Percentiles rank a stretch among this genome's conserved stretches.
These are phyloP conservation scores for Lignosus rhinocerotis DNA, from an alignment of 1,284 basidiomycete genomes.

Conservation along the genomic window DNA sequence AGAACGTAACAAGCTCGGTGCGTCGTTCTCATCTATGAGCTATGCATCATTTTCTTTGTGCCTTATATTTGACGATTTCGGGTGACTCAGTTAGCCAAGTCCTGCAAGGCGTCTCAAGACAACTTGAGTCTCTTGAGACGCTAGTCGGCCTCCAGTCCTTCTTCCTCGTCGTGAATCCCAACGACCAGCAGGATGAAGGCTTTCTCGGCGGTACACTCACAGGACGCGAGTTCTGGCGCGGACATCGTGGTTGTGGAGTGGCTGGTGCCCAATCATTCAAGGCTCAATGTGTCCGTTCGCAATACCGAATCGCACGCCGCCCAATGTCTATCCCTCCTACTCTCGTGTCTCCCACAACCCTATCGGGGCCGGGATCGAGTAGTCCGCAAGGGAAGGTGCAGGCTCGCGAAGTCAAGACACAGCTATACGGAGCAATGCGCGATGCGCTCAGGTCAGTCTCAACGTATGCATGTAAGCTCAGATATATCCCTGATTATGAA, in stretches of 20 bases:
- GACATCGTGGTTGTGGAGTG: conserved; percentile 55
- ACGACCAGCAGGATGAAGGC: conserved; percentile 44
- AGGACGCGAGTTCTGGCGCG: conserved; percentile 67
- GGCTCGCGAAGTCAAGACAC: conserved; percentile 46
- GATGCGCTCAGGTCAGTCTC: conserved; percentile 50
- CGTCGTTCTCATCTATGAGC: neutral
- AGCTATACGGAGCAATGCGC: conserved; percentile 54
- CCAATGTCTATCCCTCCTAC: neutral
- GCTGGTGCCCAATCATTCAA: conserved; percentile 58
- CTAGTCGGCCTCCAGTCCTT: conserved; percentile 58
- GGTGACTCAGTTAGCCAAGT: conserved; percentile 41
- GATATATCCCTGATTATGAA: neutral
- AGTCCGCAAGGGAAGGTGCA: conserved; percentile 30
- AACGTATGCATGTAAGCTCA: neutral
- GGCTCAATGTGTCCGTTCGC: conserved; percentile 37
- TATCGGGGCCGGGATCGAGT: neutral
- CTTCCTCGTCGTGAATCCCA: conserved; percentile 57
- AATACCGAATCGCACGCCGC: neutral
- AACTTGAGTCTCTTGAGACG: conserved; percentile 50
- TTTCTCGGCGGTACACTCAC: conserved; percentile 61
- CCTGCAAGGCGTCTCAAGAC: conserved; percentile 48
- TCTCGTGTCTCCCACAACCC: neutral
- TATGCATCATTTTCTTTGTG: neutral
- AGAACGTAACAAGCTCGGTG: conserved; percentile 25
- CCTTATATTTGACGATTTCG: neutral